These are phyloP conservation scores for Colletotrichum liriopes DNA, from an alignment of 2,329 filamentous ascomycete genomes.

Conservation along the genomic window DNA sequence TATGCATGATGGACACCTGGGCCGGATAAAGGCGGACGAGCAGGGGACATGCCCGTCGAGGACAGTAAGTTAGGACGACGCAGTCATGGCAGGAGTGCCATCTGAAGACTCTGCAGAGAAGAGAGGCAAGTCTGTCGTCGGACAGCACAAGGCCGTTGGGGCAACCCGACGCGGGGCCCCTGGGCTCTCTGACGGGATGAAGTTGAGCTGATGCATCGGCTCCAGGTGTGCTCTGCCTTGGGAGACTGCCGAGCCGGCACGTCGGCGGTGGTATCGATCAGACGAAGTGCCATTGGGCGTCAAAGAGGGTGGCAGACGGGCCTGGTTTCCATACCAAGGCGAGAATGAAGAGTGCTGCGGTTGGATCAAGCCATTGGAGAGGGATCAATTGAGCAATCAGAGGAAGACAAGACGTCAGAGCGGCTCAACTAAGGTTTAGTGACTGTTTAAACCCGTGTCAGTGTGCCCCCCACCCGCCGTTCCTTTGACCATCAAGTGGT, in stretches of 20 bases:
- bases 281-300: not conserved
- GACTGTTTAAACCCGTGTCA: slow-evolving; percentile 7
- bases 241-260: slow-evolving; percentile 28
- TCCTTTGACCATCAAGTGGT: not conserved
- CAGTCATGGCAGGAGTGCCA: slow-evolving; percentile 18
- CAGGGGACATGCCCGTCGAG: not conserved
- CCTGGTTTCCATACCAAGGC: not conserved
- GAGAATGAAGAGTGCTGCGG: not conserved
- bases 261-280: slow-evolving; percentile 3
- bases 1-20: not conserved
- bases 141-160: not conserved
- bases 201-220: slow-evolving; percentile 1
- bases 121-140: not conserved
- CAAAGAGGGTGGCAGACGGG: no score
- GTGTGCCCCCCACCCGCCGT: not conserved
- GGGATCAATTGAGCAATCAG: not conserved
- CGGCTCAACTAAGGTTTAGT: slow-evolving; percentile 44
- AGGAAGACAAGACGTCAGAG: slow-evolving; percentile 28
- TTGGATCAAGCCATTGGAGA: not conserved
- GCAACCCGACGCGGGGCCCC: not conserved
- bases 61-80: not conserved
- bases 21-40: not conserved
- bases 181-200: slow-evolving; percentile 22
- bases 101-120: slow-evolving; percentile 10
- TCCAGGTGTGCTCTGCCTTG: not conserved